Evolutionary conservation across 176 grass and related monocot genomes (phyloP).

Genomic region (Triticum turgidum): DNA sequence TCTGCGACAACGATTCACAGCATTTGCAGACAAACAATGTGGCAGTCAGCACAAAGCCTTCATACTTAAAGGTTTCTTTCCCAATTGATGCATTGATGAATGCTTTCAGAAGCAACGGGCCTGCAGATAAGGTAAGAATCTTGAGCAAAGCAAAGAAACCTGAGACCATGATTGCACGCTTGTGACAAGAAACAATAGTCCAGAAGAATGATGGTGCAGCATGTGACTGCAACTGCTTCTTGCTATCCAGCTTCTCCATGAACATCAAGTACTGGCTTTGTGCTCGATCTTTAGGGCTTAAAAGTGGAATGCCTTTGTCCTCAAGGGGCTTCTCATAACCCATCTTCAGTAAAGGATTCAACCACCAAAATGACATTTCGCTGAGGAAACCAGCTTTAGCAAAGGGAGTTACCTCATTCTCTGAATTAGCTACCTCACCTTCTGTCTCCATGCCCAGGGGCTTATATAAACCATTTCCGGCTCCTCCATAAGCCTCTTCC

Average conservation of each 20-base stretch:
- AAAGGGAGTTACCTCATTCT: constrained; percentile 44
- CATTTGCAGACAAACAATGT: constrained; percentile 73
- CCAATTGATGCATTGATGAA: constrained; percentile 77
- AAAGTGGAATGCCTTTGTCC: constrained; percentile 69
- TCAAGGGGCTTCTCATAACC: constrained; percentile 85
- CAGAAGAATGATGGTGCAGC: not conserved
- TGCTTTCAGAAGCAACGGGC: constrained; percentile 70
- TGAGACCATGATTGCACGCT: constrained; percentile 57
- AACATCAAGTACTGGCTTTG: constrained; percentile 53
- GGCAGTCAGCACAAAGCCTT: constrained; percentile 57
- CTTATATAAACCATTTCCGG: constrained; percentile 33
- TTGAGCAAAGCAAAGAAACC: constrained; percentile 85
- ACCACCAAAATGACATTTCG: constrained; percentile 85
- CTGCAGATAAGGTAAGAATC: constrained; percentile 60
- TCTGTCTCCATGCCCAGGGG: constrained; percentile 37
- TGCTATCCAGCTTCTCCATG: constrained; percentile 52
- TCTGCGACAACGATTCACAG: constrained; percentile 74
- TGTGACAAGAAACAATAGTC: no score
- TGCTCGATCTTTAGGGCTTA: constrained; percentile 49
- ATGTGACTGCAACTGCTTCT: not conserved
- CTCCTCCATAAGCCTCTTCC: constrained; percentile 21
- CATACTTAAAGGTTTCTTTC: constrained; percentile 55
- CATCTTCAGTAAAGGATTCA: constrained; percentile 78
- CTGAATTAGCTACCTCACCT: constrained; percentile 20
- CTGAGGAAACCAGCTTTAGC: constrained; percentile 64